Conservation (phyloP, 129 eudicot genomes). For the Rutidosis leptorrhynchoides region DNA sequence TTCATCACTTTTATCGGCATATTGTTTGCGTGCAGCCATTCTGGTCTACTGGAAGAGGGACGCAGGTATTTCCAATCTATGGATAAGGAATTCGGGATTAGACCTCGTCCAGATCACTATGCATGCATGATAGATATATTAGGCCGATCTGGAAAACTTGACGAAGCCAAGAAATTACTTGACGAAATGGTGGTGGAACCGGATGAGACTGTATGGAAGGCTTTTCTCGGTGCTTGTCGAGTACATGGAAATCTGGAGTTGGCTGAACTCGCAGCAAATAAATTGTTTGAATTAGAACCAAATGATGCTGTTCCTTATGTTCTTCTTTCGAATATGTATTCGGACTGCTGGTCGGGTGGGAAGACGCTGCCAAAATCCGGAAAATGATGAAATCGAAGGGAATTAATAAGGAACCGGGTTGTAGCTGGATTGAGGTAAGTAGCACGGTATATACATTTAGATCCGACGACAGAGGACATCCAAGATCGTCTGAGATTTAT, state of each 20-base stretch:
- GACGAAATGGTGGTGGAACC: slow-evolving; percentile 73
- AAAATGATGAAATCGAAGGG: slow-evolving; percentile 57
- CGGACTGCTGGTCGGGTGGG: slow-evolving; percentile 79
- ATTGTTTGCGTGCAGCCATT: slow-evolving; percentile 76
- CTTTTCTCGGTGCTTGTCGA: slow-evolving; percentile 82
- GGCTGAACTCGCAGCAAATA: slow-evolving; percentile 74
- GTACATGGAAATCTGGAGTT: slow-evolving; percentile 64
- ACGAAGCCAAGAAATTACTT: slow-evolving; percentile 60
- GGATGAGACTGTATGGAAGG: slow-evolving; percentile 73
- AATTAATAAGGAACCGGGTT: slow-evolving; percentile 86
- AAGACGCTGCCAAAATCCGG: slow-evolving; percentile 53
- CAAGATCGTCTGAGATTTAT: slow-evolving; percentile 54
- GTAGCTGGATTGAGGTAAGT: too few species aligned
- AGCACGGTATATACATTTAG: slow-evolving; percentile 62
- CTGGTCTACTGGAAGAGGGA: slow-evolving; percentile 65
- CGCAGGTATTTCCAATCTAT: slow-evolving; percentile 50
- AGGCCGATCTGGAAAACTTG: slow-evolving; percentile 62
- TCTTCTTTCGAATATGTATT: slow-evolving; percentile 77
- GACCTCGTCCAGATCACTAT: slow-evolving; percentile 77
- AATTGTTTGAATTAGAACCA: too few species aligned
- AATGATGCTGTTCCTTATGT: slow-evolving; percentile 55
- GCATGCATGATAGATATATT: slow-evolving; percentile 88
- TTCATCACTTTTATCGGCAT: slow-evolving; percentile 70
- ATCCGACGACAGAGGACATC: slow-evolving; percentile 67
- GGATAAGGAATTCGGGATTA: slow-evolving; percentile 47